Evolutionary conservation across 116 monocot genomes (phyloP).

Genomic region (Trichopus zeylanicus): DNA sequence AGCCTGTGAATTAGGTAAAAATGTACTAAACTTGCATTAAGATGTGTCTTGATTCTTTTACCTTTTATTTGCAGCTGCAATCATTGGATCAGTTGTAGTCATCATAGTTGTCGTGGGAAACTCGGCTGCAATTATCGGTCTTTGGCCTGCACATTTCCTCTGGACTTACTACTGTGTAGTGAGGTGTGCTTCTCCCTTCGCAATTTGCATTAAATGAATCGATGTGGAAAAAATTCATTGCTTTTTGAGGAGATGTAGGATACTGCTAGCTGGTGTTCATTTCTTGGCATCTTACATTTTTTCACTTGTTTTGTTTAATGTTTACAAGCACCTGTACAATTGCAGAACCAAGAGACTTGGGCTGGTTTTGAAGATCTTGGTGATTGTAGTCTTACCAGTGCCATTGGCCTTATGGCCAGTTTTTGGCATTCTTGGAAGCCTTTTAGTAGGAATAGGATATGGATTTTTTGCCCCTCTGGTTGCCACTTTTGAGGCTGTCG

Average conservation of each 20-base stretch:
- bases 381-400: constrained; percentile 38
- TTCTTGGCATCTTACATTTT: neutral
- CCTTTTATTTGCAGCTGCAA: constrained; percentile 33
- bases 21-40: no score
- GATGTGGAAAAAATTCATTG: neutral
- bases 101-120: constrained; percentile 47
- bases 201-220: neutral
- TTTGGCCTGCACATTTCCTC: constrained; percentile 85
- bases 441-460: constrained; percentile 64
- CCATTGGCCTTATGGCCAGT: constrained; percentile 48
- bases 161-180: constrained; percentile 73
- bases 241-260: neutral
- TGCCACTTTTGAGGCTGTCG: constrained; percentile 77
- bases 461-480: constrained; percentile 56
- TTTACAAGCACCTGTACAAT: neutral
- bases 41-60: no score
- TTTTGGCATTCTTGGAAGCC: constrained; percentile 48
- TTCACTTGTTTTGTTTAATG: neutral
- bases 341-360: constrained; percentile 74
- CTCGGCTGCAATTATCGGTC: constrained; percentile 63
- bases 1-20: no score
- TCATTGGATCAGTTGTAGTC: constrained; percentile 46
- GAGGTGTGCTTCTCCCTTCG: constrained; percentile 27
- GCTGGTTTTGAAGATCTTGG: constrained; percentile 38
- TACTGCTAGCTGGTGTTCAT: neutral